Evolutionary conservation across 805 yeast genomes (phyloP).

Genomic region (Metschnikowia corniflorae): DNA sequence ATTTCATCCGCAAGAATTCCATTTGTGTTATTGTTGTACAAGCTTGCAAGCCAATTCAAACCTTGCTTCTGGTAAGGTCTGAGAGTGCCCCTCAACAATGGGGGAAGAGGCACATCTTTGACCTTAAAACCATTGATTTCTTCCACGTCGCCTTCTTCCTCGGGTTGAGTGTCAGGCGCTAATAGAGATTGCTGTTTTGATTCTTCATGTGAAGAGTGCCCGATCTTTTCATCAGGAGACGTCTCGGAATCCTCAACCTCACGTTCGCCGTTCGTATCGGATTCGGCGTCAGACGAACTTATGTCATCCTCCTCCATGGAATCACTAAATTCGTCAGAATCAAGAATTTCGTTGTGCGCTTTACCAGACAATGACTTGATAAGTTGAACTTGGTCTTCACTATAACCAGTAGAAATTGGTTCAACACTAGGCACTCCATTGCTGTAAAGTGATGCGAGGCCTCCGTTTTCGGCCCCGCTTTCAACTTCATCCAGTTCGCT

Average conservation of each 20-base stretch:
- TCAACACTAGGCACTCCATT: conserved; percentile 6
- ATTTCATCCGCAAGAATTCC: conserved; percentile 98
- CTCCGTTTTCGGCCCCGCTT: conserved; percentile 1
- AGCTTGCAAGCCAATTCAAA: conserved; percentile 91
- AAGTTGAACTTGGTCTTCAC: conserved; percentile 31
- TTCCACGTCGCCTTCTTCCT: conserved; percentile 22
- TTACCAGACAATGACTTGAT: conserved; percentile 20
- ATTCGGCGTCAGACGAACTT: conserved; percentile 12
- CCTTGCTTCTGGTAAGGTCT: conserved; percentile 96
- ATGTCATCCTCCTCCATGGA: conserved; percentile 16
- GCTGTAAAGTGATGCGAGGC: conserved; percentile 35
- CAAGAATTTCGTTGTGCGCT: conserved; percentile 17
- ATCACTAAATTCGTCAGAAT: conserved; percentile 19
- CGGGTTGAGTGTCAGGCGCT: conserved; percentile 8
- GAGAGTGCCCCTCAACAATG: conserved; percentile 71
- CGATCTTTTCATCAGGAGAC: not conserved
- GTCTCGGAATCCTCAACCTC: not conserved
- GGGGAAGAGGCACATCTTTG: conserved; percentile 73
- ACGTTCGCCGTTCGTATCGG: conserved; percentile 9
- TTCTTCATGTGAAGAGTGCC: too few species aligned
- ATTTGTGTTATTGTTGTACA: conserved; percentile 87
- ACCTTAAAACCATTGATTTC: conserved; percentile 42
- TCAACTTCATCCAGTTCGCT: conserved; percentile 2
- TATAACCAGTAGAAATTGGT: conserved; percentile 21
- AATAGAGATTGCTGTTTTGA: not conserved